Conservation (phyloP, 768 basidiomycete species). For the Gyrodon lividus region DNA sequence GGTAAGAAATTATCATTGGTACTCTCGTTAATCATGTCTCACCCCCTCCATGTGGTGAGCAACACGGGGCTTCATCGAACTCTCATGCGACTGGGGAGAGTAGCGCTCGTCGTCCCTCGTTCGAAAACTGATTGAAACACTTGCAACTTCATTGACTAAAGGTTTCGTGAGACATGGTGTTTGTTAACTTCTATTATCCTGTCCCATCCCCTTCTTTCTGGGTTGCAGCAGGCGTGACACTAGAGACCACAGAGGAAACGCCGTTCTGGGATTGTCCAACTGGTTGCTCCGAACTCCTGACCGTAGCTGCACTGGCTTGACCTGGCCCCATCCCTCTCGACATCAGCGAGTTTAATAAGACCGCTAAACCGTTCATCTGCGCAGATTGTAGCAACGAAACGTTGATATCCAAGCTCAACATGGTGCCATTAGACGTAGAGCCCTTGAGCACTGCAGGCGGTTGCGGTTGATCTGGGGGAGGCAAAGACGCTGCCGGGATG, state of each 20-base stretch:
- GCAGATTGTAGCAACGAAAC: slow-evolving; percentile 66
- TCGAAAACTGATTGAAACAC: not conserved
- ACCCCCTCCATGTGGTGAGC: no score
- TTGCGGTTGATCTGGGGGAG: slow-evolving; percentile 55
- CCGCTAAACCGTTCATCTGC: slow-evolving; percentile 76
- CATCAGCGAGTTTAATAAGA: slow-evolving; percentile 71
- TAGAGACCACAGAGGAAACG: slow-evolving; percentile 6
- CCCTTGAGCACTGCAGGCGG: slow-evolving; percentile 77
- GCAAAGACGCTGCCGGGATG: slow-evolving; percentile 54
- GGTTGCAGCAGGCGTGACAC: slow-evolving; percentile 4
- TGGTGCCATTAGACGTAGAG: slow-evolving; percentile 66
- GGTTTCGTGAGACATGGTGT: slow-evolving; percentile 8
- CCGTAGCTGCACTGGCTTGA: slow-evolving; percentile 11
- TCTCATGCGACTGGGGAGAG: no score
- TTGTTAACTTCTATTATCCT: slow-evolving; percentile 18
- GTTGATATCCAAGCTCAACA: slow-evolving; percentile 78
- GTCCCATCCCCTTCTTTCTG: slow-evolving; percentile 23
- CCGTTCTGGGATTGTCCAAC: slow-evolving; percentile 17
- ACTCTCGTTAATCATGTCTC: no score
- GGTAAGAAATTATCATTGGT: no score
- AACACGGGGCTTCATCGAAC: no score
- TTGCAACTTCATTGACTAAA: slow-evolving; percentile 9
- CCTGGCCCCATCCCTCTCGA: slow-evolving; percentile 38
- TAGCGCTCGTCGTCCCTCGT: no score
- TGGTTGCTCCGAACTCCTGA: slow-evolving; percentile 11